Evolutionary conservation across 352 stramenopile species (phyloP), one percentile per base, ranked within the genome.

Genomic region (Lagenidium giganteum): DNA sequence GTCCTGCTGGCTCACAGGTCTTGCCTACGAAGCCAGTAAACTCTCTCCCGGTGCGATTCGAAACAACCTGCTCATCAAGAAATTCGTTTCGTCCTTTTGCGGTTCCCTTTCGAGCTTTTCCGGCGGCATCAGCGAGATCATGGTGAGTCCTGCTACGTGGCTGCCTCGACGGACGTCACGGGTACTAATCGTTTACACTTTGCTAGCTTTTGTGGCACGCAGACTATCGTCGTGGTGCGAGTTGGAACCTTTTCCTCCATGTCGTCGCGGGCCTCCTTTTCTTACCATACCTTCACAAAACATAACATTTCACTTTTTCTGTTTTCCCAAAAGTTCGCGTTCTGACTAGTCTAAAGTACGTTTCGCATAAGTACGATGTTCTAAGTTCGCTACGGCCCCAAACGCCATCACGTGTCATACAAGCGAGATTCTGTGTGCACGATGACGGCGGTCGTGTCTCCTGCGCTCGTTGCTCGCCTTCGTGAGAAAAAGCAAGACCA

Each of bases 401-500:
- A n/a, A n/a, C n/a, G n/a, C n/a, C n/a, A n/a, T n/a, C n/a, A n/a
- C n/a, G n/a, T n/a, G n/a, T n/a, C n/a, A n/a, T n/a, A n/a, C n/a
- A n/a, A n/a, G n/a, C n/a, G n/a, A n/a, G n/a, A n/a, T n/a, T n/a
- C n/a, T n/a, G n/a, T n/a, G n/a, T n/a, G n/a, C n/a, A n/a, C n/a
- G 31, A 48, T 53, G 47, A 53, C 47, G 24, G 42, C 47, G 22
- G 24, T 43, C n/a, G 36, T 63, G 31, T 38, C 54, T 2, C 41
- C 52, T 6, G 26, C 47, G 42, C 47, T 63, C 14, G 35, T 57
- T 3, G 34, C 47, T 29, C 54, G 54, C 11, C 49, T 64, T 17
- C 43, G 44, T 14, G 55, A 51, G 8, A 72, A 75, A 29, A 49
- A 72, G 23, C 79, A 92, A 53, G 69, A 67, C 34, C 79, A 92